These are phyloP conservation scores for Blastocystis sp. DNA, from an alignment of 352 stramenopile genomes.

Conservation along the genomic window DNA sequence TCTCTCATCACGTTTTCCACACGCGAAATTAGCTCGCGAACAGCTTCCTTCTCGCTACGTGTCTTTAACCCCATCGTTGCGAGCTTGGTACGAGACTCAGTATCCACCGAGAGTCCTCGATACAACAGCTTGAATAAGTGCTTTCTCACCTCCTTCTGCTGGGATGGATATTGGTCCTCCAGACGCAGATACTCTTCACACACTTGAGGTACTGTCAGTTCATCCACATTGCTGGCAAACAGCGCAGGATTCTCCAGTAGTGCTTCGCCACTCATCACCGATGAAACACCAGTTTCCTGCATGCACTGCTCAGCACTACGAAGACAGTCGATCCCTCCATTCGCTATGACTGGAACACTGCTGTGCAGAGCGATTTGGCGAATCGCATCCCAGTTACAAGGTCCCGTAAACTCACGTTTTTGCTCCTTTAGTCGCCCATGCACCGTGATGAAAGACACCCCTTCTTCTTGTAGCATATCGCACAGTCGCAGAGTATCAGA, in stretches of 20 bases:
- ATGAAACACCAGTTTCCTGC: constrained; percentile 73
- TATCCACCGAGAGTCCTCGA: not conserved
- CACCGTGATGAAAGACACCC: constrained; percentile 76
- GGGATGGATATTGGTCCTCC: constrained; percentile 69
- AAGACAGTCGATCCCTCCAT: constrained; percentile 75
- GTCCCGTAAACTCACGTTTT: constrained; percentile 73
- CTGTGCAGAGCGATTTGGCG: constrained; percentile 72
- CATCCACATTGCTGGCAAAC: constrained; percentile 65
- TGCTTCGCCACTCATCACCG: constrained; percentile 80
- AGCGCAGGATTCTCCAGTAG: constrained; percentile 79
- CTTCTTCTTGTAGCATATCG: constrained; percentile 77
- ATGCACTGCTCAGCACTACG: constrained; percentile 73
- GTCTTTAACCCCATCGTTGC: not conserved
- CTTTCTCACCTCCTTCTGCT: constrained; percentile 75
- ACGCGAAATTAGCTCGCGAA: not conserved
- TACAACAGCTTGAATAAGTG: constrained; percentile 79
- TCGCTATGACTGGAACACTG: constrained; percentile 78
- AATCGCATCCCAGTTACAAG: constrained; percentile 76
- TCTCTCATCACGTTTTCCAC: not conserved
- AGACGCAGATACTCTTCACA: constrained; percentile 71
- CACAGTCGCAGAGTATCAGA: constrained; percentile 79
- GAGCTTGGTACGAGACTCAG: not conserved
- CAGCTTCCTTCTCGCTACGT: not conserved
- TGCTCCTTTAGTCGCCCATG: constrained; percentile 84
- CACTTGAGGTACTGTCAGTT: constrained; percentile 63